Evolutionary conservation across 805 yeast species (phyloP).

Genomic region (Spathaspora gorwiae): DNA sequence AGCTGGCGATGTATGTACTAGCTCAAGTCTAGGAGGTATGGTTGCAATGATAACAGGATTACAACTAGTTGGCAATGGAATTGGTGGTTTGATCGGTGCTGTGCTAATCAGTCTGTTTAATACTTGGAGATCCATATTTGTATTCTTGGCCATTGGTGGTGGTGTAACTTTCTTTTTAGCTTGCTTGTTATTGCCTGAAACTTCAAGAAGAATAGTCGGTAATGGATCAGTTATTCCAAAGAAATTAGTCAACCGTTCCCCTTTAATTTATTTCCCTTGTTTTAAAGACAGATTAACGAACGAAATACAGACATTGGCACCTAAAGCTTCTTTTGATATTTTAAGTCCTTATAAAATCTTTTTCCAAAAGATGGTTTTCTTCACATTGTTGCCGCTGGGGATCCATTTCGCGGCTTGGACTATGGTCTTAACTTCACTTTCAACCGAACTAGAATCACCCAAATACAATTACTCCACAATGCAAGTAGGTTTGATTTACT

Average conservation of each 20-base stretch:
- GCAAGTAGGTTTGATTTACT: slow-evolving; percentile 64
- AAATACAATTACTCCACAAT: slow-evolving; percentile 48
- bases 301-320: slow-evolving; percentile 17
- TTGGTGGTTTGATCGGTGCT: slow-evolving; percentile 69
- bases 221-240: slow-evolving; percentile 63
- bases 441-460: slow-evolving; percentile 46
- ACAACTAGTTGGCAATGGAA: slow-evolving; percentile 66
- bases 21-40: slow-evolving; percentile 64
- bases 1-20: slow-evolving; percentile 67
- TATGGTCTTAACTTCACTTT: slow-evolving; percentile 59
- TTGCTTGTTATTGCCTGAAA: slow-evolving; percentile 58
- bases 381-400: slow-evolving; percentile 53
- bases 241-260: slow-evolving; percentile 38
- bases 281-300: slow-evolving; percentile 27
- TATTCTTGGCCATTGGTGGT: slow-evolving; percentile 67
- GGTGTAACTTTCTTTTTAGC: slow-evolving; percentile 34
- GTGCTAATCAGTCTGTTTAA: slow-evolving; percentile 30
- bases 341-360: slow-evolving; percentile 41
- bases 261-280: slow-evolving; percentile 32
- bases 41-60: slow-evolving; percentile 65
- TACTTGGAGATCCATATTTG: slow-evolving; percentile 72
- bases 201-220: slow-evolving; percentile 67
- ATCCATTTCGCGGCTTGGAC: slow-evolving; percentile 69
- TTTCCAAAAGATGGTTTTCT: slow-evolving; percentile 38
- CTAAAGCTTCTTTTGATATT: slow-evolving; percentile 17